These are phyloP conservation scores for Leccinum fallax DNA, from an alignment of 1,284 basidiomycete species.

Conservation along the genomic window DNA sequence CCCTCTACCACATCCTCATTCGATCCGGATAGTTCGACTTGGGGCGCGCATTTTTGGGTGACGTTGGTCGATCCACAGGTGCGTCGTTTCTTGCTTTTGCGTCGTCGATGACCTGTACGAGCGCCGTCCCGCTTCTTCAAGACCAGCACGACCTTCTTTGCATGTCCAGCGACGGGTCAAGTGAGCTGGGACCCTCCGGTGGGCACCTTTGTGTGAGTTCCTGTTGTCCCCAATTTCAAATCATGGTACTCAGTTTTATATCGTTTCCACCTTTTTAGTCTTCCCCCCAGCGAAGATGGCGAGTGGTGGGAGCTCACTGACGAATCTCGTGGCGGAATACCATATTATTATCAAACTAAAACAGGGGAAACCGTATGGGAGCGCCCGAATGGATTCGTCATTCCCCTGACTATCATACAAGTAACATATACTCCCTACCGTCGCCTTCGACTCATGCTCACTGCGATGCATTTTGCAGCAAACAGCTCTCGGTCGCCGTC, in stretches of 20 bases:
- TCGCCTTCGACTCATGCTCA: constrained; percentile 14
- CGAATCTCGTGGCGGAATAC: constrained; percentile 72
- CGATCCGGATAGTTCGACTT: constrained; percentile 36
- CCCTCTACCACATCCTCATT: constrained; percentile 28
- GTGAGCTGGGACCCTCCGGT: constrained; percentile 91
- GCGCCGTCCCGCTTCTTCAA: constrained; percentile 33
- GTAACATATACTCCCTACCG: constrained; percentile 35
- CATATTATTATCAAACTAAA: constrained; percentile 93
- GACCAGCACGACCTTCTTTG: constrained; percentile 86
- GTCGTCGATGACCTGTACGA: constrained; percentile 13
- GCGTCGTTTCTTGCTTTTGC: constrained; percentile 26
- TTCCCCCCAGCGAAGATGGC: constrained; percentile 83
- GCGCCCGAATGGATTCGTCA: constrained; percentile 82
- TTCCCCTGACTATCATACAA: constrained; percentile 88
- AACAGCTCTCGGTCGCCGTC: constrained; percentile 70
- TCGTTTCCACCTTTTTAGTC: constrained; percentile 41
- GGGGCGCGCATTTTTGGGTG: constrained; percentile 89
- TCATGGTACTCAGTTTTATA: constrained; percentile 8
- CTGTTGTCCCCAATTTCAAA: constrained; percentile 16
- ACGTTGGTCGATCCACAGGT: constrained; percentile 83
- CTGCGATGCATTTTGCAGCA: constrained; percentile 47
- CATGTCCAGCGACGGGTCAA: constrained; percentile 89
- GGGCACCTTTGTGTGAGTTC: constrained; percentile 83
- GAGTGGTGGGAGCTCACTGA: constrained; percentile 97
- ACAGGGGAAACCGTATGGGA: constrained; percentile 90